A percentile compares a stretch with the other conserved stretches of the same genome.
These are phyloP conservation scores for Trapa incisa DNA, from an alignment of 345 rosid genomes.

Conservation along the genomic window DNA sequence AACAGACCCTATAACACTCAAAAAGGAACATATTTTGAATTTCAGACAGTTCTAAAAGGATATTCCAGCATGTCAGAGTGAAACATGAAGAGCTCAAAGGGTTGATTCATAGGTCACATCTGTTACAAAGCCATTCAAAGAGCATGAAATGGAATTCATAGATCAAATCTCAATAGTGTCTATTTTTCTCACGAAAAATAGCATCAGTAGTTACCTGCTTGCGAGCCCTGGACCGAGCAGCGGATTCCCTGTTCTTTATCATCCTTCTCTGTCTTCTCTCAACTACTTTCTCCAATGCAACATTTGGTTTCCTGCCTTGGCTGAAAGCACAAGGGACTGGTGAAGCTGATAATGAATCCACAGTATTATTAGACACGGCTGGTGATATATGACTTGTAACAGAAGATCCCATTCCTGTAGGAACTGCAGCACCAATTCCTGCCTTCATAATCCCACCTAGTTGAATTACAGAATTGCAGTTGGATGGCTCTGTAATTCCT, in stretches of 20 bases:
- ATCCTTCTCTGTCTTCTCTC: conserved; percentile 96
- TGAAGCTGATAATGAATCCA: conserved; percentile 51
- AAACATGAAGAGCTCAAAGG: background rate
- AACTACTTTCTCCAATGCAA: conserved; percentile 70
- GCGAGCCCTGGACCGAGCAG: conserved; percentile 95
- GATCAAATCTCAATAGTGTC: background rate
- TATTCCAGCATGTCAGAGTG: background rate
- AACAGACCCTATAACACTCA: background rate
- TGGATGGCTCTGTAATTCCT: conserved; percentile 29
- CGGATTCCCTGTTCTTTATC: conserved; percentile 97
- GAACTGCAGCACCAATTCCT: background rate
- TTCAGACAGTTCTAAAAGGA: background rate
- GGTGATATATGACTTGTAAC: conserved; percentile 45
- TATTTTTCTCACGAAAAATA: background rate
- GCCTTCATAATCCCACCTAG: background rate
- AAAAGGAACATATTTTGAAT: background rate
- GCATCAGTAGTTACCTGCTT: conserved; percentile 52
- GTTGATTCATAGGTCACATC: background rate
- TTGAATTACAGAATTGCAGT: conserved; percentile 2
- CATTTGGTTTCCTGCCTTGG: conserved; percentile 59
- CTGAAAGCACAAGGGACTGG: conserved; percentile 67
- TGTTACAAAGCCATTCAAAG: background rate
- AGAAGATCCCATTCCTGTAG: background rate
- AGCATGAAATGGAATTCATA: background rate
- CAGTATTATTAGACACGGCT: conserved; percentile 39